Evolutionary conservation across 352 stramenopile genomes (phyloP), one percentile per base, ranked within the genome.

Genomic region (Phytophthora pluvialis): DNA sequence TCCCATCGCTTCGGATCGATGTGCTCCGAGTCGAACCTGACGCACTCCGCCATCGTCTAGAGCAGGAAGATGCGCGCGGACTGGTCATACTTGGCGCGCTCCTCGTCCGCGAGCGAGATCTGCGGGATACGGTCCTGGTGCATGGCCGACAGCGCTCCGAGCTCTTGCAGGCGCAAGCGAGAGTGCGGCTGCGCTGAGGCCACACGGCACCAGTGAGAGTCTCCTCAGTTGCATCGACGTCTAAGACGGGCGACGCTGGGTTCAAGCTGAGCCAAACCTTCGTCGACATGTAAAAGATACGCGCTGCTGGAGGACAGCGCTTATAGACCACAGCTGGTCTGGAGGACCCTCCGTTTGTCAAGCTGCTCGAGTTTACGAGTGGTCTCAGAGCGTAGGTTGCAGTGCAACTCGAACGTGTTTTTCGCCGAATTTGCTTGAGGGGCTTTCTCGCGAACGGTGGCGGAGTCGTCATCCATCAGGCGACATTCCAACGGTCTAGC

Each of bases 41-140:
- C 13, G 42, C 65, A 60, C 42, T 77, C 58, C 42, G 58, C 44
- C 68, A 73, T 60, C 18, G 59, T 70, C 53, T 77, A 53, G 26
- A 56, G 28, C 8, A 77, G 45, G 46, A 77, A 77, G 3, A 61
- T 65, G 2, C 67, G 54, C 1, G 69, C 64, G 4, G 43, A 60
- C 2, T 58, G 25, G 45, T 77, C 69, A 57, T 77, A 73, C 52
- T 67, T 50, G 57, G 39, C 54, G 7, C 64, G 59, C 44, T 77
- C 64, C 29, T 67, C 53, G 28, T 57, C 36, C 36, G 59, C 58
- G 38, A 77, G 55, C 16, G 40, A 54, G 56, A 77, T 73, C 54
- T 65, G 47, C 32, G 69, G 68, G 21, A 51, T 67, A 16, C 45
- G 57, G 40, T 73, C 63, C 26, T 47, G 48, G 9, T 44, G 26